phyloP scores from a whole-genome alignment of 2,329 filamentous ascomycete genomes.

The Fusarium succisae region DNA sequence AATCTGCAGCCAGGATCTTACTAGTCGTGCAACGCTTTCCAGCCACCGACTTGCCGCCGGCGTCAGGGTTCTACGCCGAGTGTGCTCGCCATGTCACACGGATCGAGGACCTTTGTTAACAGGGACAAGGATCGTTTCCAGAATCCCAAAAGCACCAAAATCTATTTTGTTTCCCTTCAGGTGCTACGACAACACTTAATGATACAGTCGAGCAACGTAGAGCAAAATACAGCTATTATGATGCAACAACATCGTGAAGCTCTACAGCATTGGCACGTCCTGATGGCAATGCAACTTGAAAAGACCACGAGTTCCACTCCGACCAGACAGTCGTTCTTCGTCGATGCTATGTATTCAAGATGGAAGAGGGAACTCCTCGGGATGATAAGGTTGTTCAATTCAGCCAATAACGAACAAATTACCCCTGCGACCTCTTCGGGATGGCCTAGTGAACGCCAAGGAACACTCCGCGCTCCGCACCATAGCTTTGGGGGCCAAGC shows the following conservation, averaged over 20 bases:
- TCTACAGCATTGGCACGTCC: neutral
- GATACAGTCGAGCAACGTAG: neutral
- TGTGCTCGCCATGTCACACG: neutral
- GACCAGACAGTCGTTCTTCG: neutral
- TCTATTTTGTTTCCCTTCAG: neutral
- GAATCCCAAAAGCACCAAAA: neutral
- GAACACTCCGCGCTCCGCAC: constrained; percentile 2
- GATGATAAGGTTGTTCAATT: neutral
- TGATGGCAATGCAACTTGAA: neutral
- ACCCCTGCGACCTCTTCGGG: neutral
- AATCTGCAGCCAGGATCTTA: constrained; percentile 1
- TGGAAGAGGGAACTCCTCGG: neutral
- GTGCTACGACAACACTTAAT: neutral
- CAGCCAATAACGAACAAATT: neutral
- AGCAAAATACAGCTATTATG: neutral
- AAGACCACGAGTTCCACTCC: neutral
- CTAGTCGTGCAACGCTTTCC: neutral
- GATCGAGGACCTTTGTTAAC: constrained; percentile 3
- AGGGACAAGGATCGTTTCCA: constrained; percentile 6
- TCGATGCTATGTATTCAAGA: neutral
- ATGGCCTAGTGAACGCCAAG: constrained; percentile 14
- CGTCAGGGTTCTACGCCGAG: constrained; percentile 13
- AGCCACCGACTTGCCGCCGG: constrained; percentile 6
- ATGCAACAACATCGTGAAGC: neutral
- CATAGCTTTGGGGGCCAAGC: constrained; percentile 22